Conservation (phyloP, 306 rosid species). For the Notholithocarpus densiflorus region DNA sequence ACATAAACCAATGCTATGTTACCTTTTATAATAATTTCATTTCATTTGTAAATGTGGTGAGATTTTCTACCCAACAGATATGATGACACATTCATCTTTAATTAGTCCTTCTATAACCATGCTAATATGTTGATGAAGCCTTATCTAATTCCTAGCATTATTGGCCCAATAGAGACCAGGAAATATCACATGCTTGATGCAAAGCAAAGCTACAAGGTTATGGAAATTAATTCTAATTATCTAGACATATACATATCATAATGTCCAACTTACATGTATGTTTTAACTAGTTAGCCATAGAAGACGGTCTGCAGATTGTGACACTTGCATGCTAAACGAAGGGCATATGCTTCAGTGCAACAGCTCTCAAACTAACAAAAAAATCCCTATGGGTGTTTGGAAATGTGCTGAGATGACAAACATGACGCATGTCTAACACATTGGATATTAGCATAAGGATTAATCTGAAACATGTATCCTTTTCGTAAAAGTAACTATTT, state of each 20-base stretch:
- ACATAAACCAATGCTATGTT: no score
- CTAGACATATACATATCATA: not conserved
- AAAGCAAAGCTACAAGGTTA: not conserved
- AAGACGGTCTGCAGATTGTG: not conserved
- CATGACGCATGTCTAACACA: not conserved
- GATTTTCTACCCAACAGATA: not conserved
- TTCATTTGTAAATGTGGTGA: no score
- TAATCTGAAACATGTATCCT: not conserved
- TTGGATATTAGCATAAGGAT: not conserved
- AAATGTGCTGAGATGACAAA: not conserved
- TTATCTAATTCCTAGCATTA: not conserved
- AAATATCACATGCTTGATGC: not conserved
- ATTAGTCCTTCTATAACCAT: not conserved
- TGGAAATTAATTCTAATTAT: not conserved
- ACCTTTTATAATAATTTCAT: no score
- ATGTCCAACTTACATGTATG: not conserved
- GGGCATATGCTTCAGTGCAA: not conserved
- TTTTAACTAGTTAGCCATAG: not conserved
- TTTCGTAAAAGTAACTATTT: not conserved
- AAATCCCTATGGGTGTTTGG: not conserved
- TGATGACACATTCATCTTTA: not conserved
- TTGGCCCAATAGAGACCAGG: not conserved
- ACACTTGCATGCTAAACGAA: not conserved
- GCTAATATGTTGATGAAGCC: not conserved
- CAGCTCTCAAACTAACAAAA: not conserved